These are phyloP conservation scores for Lactifluus piperatus DNA, from an alignment of 768 basidiomycete genomes.

Conservation along the genomic window DNA sequence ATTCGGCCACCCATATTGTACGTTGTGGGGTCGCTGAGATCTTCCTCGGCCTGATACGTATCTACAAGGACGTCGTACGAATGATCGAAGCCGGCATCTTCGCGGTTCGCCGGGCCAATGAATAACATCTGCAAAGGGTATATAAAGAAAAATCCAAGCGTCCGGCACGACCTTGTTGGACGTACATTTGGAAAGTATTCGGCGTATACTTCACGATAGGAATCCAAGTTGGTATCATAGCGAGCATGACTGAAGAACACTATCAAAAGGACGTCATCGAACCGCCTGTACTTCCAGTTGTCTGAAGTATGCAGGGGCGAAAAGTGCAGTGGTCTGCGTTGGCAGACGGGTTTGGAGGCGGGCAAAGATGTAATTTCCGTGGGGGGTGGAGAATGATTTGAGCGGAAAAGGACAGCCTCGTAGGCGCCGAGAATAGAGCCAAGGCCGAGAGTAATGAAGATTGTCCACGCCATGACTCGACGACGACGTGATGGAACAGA, in stretches of 20 bases:
- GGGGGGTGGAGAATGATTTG: neutral
- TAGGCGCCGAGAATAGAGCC: constrained; percentile 7
- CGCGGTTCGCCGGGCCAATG: constrained; percentile 38
- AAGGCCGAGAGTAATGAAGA: constrained; percentile 5
- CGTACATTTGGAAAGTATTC: constrained; percentile 44
- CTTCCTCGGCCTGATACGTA: constrained; percentile 37
- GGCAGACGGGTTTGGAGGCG: constrained; percentile 12
- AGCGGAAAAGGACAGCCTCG: neutral
- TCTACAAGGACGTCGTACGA: constrained; percentile 45
- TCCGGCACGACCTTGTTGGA: neutral
- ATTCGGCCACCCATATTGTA: constrained; percentile 41
- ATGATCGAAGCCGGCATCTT: constrained; percentile 39
- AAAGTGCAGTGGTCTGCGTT: constrained; percentile 22
- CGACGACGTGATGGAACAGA: constrained; percentile 10
- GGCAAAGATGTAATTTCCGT: constrained; percentile 3
- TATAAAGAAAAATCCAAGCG: neutral
- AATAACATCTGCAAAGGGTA: constrained; percentile 34
- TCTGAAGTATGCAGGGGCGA: constrained; percentile 11
- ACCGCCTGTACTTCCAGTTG: constrained; percentile 28
- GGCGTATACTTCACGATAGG: constrained; percentile 37
- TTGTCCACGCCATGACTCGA: constrained; percentile 4
- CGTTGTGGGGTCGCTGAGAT: constrained; percentile 28
- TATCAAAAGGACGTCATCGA: constrained; percentile 36
- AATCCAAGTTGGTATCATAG: constrained; percentile 40
- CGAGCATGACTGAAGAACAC: constrained; percentile 45